Conservation (phyloP, 1,139 yeast species). For the Scheffersomyces quercinus region DNA sequence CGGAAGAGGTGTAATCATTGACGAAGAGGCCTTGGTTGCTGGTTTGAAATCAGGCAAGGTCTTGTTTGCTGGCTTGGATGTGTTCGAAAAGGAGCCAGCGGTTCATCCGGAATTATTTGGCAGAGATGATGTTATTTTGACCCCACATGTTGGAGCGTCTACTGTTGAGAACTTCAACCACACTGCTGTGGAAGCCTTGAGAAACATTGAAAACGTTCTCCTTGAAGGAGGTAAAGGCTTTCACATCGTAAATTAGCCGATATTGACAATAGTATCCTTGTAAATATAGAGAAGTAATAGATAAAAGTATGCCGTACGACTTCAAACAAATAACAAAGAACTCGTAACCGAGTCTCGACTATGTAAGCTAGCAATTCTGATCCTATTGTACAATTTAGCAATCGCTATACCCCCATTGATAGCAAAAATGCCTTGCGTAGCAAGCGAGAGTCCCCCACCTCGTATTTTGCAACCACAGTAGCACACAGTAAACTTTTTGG, state of each 20-base stretch:
- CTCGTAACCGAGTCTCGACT: no score
- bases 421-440: no score
- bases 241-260: slow-evolving; percentile 34
- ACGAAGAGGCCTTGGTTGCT: slow-evolving; percentile 24
- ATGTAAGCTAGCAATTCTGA: no score
- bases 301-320: not conserved
- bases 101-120: slow-evolving; percentile 21
- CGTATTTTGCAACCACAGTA: no score
- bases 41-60: slow-evolving; percentile 25
- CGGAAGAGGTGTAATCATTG: slow-evolving; percentile 24
- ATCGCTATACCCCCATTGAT: no score
- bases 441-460: no score
- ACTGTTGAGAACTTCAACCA: slow-evolving; percentile 25
- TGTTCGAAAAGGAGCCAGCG: slow-evolving; percentile 23
- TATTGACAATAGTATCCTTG: slow-evolving; percentile 1
- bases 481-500: no score
- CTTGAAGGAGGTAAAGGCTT: slow-evolving; percentile 32
- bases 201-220: slow-evolving; percentile 45
- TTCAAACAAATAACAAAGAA: no score
- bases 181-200: slow-evolving; percentile 26
- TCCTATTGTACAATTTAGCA: no score
- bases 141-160: slow-evolving; percentile 26
- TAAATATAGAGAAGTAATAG: slow-evolving; percentile 2
- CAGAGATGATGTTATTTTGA: slow-evolving; percentile 23
- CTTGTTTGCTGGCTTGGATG: slow-evolving; percentile 26